Evolutionary conservation across 2,329 filamentous ascomycete genomes (phyloP).

Genomic region (Monilinia laxa): DNA sequence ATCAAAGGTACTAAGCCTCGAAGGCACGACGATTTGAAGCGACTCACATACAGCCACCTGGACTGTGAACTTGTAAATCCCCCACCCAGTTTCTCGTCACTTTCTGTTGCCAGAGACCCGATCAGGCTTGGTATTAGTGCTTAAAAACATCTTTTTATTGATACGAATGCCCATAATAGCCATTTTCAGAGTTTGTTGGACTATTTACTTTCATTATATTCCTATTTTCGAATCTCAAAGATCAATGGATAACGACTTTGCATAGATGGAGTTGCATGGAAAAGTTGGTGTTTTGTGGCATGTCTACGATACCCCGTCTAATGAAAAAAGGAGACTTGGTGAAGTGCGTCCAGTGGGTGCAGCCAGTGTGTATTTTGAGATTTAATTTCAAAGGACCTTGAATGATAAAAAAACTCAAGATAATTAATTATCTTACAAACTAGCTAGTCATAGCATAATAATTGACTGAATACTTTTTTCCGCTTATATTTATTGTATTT

Average conservation of each 20-base stretch:
- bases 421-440: neutral
- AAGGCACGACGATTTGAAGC: slow-evolving; percentile 39
- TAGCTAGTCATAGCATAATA: slow-evolving; percentile 19
- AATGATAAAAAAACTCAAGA: neutral
- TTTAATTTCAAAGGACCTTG: neutral
- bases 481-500: neutral
- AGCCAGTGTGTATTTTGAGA: slow-evolving; percentile 11
- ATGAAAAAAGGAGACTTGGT: slow-evolving; percentile 9
- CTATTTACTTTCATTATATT: slow-evolving; percentile 14
- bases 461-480: neutral
- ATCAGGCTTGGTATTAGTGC: slow-evolving; percentile 21
- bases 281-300: slow-evolving; percentile 20
- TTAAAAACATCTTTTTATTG: slow-evolving; percentile 6
- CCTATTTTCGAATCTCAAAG: slow-evolving; percentile 6
- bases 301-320: slow-evolving; percentile 21
- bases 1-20: slow-evolving; percentile 61
- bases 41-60: slow-evolving; percentile 26
- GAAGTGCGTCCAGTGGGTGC: slow-evolving; percentile 16
- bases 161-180: slow-evolving; percentile 5
- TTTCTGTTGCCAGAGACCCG: slow-evolving; percentile 24
- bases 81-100: slow-evolving; percentile 23
- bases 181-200: neutral
- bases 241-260: slow-evolving; percentile 12
- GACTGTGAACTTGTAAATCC: slow-evolving; percentile 34
- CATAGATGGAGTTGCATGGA: slow-evolving; percentile 23